phyloP scores from a whole-genome alignment of 371 early-diverging fungal species.

The Apophysomyces variabilis region DNA sequence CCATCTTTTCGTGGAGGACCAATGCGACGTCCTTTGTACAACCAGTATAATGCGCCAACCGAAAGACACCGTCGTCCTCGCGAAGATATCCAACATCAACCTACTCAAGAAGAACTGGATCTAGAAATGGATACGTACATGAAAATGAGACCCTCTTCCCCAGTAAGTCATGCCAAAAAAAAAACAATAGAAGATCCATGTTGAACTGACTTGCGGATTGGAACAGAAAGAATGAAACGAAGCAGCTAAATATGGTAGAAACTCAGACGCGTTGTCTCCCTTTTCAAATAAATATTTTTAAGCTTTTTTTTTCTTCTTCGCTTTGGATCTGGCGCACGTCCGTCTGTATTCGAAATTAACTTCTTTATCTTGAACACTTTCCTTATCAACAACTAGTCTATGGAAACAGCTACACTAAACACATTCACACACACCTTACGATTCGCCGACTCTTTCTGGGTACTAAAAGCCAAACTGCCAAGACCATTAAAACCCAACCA shows the following conservation, averaged over 20 bases:
- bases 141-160: constrained; percentile 16
- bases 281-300: constrained; percentile 4
- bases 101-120: constrained; percentile 50
- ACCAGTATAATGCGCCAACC: constrained; percentile 10
- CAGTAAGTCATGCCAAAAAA: constrained; percentile 13
- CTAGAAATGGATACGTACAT: constrained; percentile 60
- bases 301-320: background rate
- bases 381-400: background rate
- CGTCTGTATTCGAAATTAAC: background rate
- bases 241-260: background rate
- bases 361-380: background rate
- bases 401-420: constrained; percentile 9
- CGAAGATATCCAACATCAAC: constrained; percentile 33
- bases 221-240: background rate
- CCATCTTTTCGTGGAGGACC: constrained; percentile 7
- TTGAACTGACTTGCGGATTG: background rate
- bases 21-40: constrained; percentile 20
- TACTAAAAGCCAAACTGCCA: constrained; percentile 4
- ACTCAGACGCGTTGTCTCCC: background rate
- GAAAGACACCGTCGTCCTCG: constrained; percentile 15
- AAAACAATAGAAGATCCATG: background rate
- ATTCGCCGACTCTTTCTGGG: constrained; percentile 31
- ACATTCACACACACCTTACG: constrained; percentile 6
- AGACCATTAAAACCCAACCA: background rate
- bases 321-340: background rate